Evolutionary conservation across 2,329 filamentous ascomycete genomes (phyloP), one percentile per base, ranked within the genome.

Genomic region (Penicillium paneum): DNA sequence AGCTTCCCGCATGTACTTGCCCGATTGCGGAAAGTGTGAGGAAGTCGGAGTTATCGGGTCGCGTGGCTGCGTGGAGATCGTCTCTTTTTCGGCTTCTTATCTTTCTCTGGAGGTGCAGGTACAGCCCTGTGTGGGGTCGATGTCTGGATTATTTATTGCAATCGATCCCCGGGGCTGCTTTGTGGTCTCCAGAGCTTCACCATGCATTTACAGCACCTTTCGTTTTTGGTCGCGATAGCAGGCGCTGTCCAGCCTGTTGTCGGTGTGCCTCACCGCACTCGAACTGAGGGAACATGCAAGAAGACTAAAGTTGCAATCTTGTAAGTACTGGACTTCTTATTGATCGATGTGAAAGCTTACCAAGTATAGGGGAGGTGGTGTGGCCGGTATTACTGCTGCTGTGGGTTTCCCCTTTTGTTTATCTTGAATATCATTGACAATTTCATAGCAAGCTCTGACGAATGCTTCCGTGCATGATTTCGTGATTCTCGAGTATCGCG

Each of bases 381-480:
- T 63, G 2, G 56, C 61, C 34, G 61, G 61, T 19, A 63, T 63
- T 17, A 56, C 61, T 8, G 59, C 61, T 36, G 61, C 60, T 45
- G 61, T 59, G 19, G 50, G 58, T 49, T 24, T 36, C n/a, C 3
- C 24, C 12, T 10, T 19, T 3, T 2, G 0, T 26, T 6, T 34
- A 17, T 36, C 15, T 8, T 24, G 21, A 21, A 29, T 12, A 6
- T 3, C 11, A 15, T 43, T 55, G 41, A 56, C 15, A 26, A 21
- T 6, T 39, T 3, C 1, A 8, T 21, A 63, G 61, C 59, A 62
- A 63, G 58, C 61, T 10, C 38, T 63, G 8, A 52, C 52, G n/a
- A 63, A 63, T 55, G 58, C 60, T 11, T 64, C 60, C 15, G 39
- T 64, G 0, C 60, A 62, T 19, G 61, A 64, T 43, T 64, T 62